Conservation (phyloP, 2,329 filamentous ascomycete species). For the Pseudocercospora vitis region DNA sequence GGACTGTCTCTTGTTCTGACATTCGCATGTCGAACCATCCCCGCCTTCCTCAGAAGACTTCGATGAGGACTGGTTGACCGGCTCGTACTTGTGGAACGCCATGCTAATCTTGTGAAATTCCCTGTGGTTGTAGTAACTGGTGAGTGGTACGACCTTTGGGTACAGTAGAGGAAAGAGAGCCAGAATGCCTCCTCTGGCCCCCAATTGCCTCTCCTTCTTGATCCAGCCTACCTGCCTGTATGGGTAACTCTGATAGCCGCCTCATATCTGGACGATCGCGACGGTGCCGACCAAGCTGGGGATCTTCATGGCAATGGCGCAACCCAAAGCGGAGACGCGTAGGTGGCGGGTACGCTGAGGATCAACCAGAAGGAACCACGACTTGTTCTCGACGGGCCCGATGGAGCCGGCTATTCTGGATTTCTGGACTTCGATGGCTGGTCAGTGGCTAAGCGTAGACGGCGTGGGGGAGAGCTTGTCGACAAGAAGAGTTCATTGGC, state of each 20-base stretch:
- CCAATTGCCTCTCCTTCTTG: not conserved
- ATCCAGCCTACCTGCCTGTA: not conserved
- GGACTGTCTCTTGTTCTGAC: not conserved
- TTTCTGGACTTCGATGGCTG: not conserved
- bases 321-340: not conserved
- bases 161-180: not conserved
- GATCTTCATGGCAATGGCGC: not conserved
- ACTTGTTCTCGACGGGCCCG: not conserved
- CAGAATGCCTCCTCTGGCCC: not conserved
- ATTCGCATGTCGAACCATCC: not conserved
- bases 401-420: not conserved
- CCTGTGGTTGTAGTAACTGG: no score
- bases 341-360: no score
- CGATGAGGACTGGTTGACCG: not conserved
- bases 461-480: not conserved
- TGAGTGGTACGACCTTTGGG: not conserved
- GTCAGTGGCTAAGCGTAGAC: not conserved
- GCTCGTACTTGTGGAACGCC: constrained; percentile 1
- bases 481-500: constrained; percentile 1
- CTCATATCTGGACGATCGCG: not conserved
- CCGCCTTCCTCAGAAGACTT: not conserved
- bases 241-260: not conserved
- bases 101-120: not conserved
- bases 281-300: not conserved
- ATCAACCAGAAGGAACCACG: not conserved